Evolutionary conservation across 495 filamentous ascomycete species (phyloP), one percentile per base, ranked within the genome.

Genomic region (Cercophora samala): DNA sequence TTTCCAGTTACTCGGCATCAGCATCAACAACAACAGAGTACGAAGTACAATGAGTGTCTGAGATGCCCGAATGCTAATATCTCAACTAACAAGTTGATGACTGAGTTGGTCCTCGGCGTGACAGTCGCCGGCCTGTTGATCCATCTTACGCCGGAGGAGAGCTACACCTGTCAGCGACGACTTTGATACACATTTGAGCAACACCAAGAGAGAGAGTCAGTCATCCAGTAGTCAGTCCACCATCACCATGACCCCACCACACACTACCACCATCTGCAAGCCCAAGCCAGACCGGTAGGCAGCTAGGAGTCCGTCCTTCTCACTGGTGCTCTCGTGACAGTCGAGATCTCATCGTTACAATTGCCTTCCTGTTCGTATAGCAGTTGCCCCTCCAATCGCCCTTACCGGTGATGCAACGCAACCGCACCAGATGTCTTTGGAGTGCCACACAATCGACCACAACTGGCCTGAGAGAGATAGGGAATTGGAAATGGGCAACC

Each of bases 401-500:
- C 65, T 70, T 52, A 70, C 68, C 68, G 68, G 65, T 19, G 62
- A 62, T 67, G 68, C 68, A 63, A 64, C 37, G 65, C 63, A 65
- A 70, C 65, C 68, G 63, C 68, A 67, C 65, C n/a, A 60, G 4
- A 18, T 65, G 42, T 32, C 26, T 53, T 32, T 26, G 29, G 53
- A 64, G 64, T 69, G 64, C 46, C 53, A 63, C 64, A 25, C 26
- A 15, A 17, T 26, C 22, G 58, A 25, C 26, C 21, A 29, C 58
- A 26, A 26, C 17, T 42, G 59, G 37, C 53, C n/a, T n/a, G 63
- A 26, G 62, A 60, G 46, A 51, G 26, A 52, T 60, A 54, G 58
- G 56, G 54, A 46, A 46, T 46, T 46, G 37, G 5, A 46, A 46
- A 46, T 13, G 37, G 37, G 37, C 37, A 46, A 46, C 37, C 37